Percentiles rank a stretch among this genome's conserved stretches.
These are phyloP conservation scores for Erysimum pusillum DNA, from an alignment of 441 rosid species.

Conservation along the genomic window DNA sequence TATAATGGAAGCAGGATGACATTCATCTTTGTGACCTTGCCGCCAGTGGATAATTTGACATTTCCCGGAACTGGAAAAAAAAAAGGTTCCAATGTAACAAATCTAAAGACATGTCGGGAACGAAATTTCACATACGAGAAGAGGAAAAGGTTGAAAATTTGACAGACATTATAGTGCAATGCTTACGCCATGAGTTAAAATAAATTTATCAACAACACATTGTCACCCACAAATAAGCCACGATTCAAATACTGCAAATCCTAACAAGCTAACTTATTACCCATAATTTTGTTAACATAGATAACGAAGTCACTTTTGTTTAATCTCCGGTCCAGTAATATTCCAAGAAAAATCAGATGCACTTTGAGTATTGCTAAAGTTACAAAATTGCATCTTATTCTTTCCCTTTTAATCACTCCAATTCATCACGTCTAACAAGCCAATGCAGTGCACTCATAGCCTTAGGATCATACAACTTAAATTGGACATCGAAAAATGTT, in stretches of 20 bases:
- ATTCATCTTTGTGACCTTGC: slow-evolving; percentile 96
- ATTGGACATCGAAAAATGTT: background rate
- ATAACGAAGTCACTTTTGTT: background rate
- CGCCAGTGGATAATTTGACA: slow-evolving; percentile 98
- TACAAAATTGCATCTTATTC: slow-evolving; percentile 1
- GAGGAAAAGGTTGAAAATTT: slow-evolving; percentile 2
- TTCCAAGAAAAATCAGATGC: slow-evolving; percentile 34
- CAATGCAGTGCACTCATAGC: slow-evolving; percentile 1
- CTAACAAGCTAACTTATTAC: background rate
- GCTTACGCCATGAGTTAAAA: slow-evolving; percentile 28
- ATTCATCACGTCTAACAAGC: background rate
- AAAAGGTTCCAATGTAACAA: background rate
- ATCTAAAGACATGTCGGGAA: slow-evolving; percentile 1
- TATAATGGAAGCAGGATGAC: slow-evolving; percentile 57
- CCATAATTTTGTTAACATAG: background rate
- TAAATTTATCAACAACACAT: background rate
- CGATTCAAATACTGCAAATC: background rate
- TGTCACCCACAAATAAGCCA: slow-evolving; percentile 2
- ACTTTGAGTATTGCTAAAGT: slow-evolving; percentile 34
- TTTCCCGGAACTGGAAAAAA: slow-evolving; percentile 74
- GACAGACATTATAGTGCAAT: slow-evolving; percentile 7
- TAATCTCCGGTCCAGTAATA: slow-evolving; percentile 8
- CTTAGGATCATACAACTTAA: slow-evolving; percentile 1
- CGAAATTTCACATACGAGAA: background rate
- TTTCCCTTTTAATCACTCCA: slow-evolving; percentile 25